Conservation (phyloP, 345 rosid species). For the Toxicodendron radicans region DNA sequence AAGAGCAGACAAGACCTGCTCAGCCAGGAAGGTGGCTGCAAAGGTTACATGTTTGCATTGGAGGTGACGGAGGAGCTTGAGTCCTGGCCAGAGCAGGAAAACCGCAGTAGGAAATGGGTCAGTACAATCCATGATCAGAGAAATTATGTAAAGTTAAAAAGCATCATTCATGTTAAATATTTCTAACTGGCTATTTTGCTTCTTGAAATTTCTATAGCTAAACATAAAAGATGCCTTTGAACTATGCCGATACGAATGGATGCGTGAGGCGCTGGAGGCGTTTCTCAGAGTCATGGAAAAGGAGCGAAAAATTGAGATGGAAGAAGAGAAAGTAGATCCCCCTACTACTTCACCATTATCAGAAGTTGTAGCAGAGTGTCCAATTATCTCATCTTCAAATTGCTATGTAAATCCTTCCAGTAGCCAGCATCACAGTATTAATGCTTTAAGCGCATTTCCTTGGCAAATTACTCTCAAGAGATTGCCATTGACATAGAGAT, state of each 20-base stretch:
- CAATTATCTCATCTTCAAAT: conserved; percentile 28
- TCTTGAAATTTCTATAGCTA: conserved; percentile 36
- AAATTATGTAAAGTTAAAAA: neutral
- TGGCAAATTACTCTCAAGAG: conserved; percentile 37
- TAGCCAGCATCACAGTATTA: conserved; percentile 22
- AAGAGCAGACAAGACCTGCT: conserved; percentile 48
- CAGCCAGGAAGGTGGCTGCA: conserved; percentile 50
- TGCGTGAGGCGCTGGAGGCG: conserved; percentile 62
- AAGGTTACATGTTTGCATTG: conserved; percentile 61
- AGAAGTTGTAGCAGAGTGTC: conserved; percentile 29
- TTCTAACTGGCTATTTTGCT: neutral
- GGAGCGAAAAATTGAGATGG: conserved; percentile 15
- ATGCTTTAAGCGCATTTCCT: conserved; percentile 18
- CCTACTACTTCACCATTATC: conserved; percentile 18
- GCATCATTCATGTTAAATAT: neutral
- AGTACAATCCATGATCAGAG: conserved; percentile 9
- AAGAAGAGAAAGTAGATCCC: conserved; percentile 33
- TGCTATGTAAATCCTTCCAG: conserved; percentile 27
- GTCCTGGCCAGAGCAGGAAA: conserved; percentile 72
- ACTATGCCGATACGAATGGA: conserved; percentile 84
- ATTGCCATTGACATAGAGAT: conserved; percentile 26
- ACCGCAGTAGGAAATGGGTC: conserved; percentile 70
- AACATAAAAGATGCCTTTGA: conserved; percentile 53
- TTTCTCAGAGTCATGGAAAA: conserved; percentile 38
- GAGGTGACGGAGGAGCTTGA: conserved; percentile 82